These are phyloP conservation scores for Extremus antarcticus DNA, from an alignment of 495 filamentous ascomycete species.

Conservation along the genomic window DNA sequence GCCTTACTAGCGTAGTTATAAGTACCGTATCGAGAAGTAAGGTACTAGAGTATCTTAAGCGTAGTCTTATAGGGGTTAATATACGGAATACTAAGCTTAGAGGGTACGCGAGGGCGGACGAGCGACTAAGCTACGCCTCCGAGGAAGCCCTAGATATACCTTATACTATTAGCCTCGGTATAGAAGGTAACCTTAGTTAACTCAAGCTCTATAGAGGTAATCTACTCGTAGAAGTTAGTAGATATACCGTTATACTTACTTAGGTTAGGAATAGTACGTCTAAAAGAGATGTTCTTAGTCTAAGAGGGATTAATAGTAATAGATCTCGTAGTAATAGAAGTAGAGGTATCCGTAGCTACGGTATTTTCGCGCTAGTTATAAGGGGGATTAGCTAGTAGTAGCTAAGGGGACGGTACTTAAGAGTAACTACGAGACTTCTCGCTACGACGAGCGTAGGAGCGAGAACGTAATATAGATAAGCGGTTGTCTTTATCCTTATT, in stretches of 20 bases:
- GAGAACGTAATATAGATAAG: not conserved
- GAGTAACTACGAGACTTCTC: no score
- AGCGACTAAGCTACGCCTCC: not conserved
- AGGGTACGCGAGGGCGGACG: not conserved
- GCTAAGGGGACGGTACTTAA: no score
- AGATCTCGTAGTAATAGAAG: not conserved
- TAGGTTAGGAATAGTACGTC: not conserved
- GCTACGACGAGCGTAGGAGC: no score
- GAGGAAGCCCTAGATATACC: not conserved
- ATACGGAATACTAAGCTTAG: not conserved
- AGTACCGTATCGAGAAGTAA: not conserved
- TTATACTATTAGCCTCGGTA: not conserved
- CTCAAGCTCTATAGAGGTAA: not conserved
- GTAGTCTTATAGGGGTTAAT: not conserved
- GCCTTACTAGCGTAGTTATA: not conserved
- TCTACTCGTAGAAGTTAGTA: not conserved
- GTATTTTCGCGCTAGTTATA: no score
- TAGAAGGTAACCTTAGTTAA: not conserved
- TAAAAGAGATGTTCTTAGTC: not conserved
- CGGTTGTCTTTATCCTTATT: not conserved
- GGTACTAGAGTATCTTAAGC: not conserved
- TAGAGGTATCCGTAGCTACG: not conserved
- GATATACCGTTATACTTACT: not conserved
- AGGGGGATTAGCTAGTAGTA: no score
- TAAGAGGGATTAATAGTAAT: not conserved